Evolutionary conservation across 2,329 filamentous ascomycete genomes (phyloP), one percentile per base, ranked within the genome.

Genomic region (Fusarium vanettenii): DNA sequence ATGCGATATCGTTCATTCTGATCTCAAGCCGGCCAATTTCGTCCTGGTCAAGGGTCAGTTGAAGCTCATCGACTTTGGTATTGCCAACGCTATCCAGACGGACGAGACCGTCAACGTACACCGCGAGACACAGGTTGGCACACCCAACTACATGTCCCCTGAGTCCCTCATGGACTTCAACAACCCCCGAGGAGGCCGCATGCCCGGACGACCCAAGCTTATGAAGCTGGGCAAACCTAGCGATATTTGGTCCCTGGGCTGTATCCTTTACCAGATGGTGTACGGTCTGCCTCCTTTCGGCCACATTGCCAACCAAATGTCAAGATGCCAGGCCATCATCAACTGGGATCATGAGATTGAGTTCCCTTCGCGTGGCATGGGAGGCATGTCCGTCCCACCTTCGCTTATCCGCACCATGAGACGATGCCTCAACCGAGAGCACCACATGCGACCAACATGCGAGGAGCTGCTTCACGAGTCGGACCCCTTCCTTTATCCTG

Each of bases 21-120:
- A 99, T 81, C 88, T 99, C 41, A 99, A 99, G 83, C 97, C 97
- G 0, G 95, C 95, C 78, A 99, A 99, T 82, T 99, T 99, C 82
- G 93, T 99, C 27, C 89, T 98, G 22, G 95, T 98, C 20, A 92
- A 95, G 80, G 97, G 97, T 27, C 91, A 93, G 29, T 87, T 99
- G 41, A 99, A 99, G 83, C 90, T 99, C 66, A 99, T 99, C 80
- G 97, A 99, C 84, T 99, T 99, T 82, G 97, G 97, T 78, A 99
- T 99, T 80, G 97, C 97, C 67, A 98, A 98, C 80, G 95, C 97
- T 60, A 99, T 99, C 78, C 94, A 97, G 84, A 94, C 92, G 1
- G 97, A 98, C 81, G 92, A 98, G 84, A 99, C 97, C 0, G 93
- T 98, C 83, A 99, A 99, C 77, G 95, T 99, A 13, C 97, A 99